Evolutionary conservation across 2,329 filamentous ascomycete species (phyloP).

Genomic region (Magnaporthales sp.): DNA sequence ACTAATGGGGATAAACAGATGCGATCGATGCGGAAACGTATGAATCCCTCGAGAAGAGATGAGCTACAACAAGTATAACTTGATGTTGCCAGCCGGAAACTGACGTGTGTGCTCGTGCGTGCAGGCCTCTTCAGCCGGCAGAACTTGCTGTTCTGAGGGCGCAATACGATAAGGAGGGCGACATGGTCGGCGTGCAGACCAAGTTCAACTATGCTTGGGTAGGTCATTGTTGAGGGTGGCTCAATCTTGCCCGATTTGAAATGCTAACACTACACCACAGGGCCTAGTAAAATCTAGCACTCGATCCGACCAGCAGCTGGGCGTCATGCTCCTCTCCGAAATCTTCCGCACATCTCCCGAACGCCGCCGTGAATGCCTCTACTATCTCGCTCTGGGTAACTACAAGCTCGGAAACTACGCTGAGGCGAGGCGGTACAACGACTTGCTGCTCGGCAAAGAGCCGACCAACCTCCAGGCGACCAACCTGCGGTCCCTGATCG

Average conservation of each 20-base stretch:
- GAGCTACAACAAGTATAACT: background rate
- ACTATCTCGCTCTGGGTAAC: conserved; percentile 94
- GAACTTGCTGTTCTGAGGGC: conserved; percentile 88
- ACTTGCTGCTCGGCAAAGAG: conserved; percentile 83
- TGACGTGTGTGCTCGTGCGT: background rate
- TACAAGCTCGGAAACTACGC: conserved; percentile 98
- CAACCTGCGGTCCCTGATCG: conserved; percentile 79
- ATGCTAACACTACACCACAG: conserved; percentile 32
- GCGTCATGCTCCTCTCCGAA: conserved; percentile 85
- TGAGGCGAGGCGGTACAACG: conserved; percentile 90
- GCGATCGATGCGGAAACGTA: conserved; percentile 96
- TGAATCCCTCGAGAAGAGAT: conserved; percentile 9
- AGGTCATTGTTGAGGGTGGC: conserved; percentile 21
- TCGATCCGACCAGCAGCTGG: conserved; percentile 84
- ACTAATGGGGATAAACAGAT: conserved; percentile 46
- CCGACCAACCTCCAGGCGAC: conserved; percentile 83
- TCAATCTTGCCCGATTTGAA: background rate
- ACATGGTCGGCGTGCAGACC: conserved; percentile 93
- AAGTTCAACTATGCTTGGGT: conserved; percentile 99
- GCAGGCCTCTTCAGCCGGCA: conserved; percentile 76
- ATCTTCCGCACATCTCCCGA: conserved; percentile 94
- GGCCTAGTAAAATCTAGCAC: conserved; percentile 88
- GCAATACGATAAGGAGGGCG: conserved; percentile 96
- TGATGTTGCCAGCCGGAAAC: conserved; percentile 10
- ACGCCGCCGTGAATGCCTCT: conserved; percentile 92